Conservation (phyloP, 2,329 filamentous ascomycete species). For the Arthroderma sp. region DNA sequence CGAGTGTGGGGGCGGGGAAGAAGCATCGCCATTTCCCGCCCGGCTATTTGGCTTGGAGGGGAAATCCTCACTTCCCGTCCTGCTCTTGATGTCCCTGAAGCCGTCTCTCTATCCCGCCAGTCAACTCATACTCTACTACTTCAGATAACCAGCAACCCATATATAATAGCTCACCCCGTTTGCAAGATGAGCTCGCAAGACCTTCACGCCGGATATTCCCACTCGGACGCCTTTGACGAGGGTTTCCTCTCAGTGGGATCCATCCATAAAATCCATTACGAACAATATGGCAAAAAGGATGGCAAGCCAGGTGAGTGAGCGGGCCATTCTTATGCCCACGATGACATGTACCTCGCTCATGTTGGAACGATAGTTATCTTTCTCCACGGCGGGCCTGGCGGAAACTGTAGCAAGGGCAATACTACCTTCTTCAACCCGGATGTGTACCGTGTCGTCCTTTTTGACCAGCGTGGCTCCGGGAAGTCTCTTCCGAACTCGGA, state of each 20-base stretch:
- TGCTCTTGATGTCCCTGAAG: too few species aligned
- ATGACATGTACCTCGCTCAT: neutral
- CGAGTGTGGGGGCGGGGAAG: neutral
- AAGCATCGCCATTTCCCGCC: too few species aligned
- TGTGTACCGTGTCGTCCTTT: constrained; percentile 36
- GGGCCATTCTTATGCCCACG: neutral
- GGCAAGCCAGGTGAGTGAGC: constrained; percentile 27
- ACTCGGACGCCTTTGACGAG: constrained; percentile 25
- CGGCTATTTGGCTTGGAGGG: neutral
- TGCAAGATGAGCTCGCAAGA: neutral
- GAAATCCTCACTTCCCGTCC: neutral
- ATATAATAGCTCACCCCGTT: neutral
- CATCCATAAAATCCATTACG: constrained; percentile 28
- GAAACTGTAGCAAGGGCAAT: constrained; percentile 25
- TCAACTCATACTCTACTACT: neutral
- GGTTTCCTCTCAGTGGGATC: constrained; percentile 25
- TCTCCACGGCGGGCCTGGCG: constrained; percentile 37
- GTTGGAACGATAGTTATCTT: constrained; percentile 25
- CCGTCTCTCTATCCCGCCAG: neutral
- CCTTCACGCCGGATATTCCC: constrained; percentile 19
- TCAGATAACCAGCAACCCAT: neutral
- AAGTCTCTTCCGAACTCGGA: constrained; percentile 33
- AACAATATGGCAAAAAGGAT: constrained; percentile 29
- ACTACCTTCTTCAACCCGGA: constrained; percentile 35
- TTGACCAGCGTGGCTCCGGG: constrained; percentile 39